Evolutionary conservation across 495 filamentous ascomycete species (phyloP).

Genomic region (Penicillium argentinense): DNA sequence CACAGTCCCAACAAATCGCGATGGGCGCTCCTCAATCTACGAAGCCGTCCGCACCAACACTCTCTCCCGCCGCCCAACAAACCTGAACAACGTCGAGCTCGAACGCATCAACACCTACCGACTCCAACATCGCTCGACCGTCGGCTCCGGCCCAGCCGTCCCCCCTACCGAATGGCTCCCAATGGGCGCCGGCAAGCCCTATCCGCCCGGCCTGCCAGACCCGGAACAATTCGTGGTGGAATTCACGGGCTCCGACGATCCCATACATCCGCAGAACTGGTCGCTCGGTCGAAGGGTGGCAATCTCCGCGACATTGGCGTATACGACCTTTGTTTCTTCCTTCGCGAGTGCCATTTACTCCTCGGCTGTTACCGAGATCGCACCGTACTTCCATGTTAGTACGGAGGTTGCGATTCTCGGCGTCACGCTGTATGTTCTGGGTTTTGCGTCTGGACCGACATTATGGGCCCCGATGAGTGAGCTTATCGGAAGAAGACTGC

Average conservation of each 20-base stretch:
- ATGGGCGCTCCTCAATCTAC: constrained; percentile 3
- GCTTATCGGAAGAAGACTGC: constrained; percentile 61
- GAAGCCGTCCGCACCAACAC: constrained; percentile 2
- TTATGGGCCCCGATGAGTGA: constrained; percentile 72
- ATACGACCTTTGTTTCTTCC: constrained; percentile 51
- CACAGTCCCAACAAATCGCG: neutral
- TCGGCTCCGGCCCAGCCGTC: constrained; percentile 25
- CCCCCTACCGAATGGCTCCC: constrained; percentile 32
- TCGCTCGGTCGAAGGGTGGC: constrained; percentile 22
- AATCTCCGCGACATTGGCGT: constrained; percentile 37
- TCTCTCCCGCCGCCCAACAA: constrained; percentile 25
- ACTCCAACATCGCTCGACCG: constrained; percentile 34
- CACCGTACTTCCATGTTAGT: constrained; percentile 46
- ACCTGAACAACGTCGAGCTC: constrained; percentile 26
- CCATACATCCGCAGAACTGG: constrained; percentile 56
- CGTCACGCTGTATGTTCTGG: constrained; percentile 56
- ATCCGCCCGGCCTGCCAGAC: constrained; percentile 45
- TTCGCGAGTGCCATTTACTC: constrained; percentile 57
- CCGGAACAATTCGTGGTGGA: constrained; percentile 53
- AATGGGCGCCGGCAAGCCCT: constrained; percentile 42
- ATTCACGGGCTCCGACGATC: constrained; percentile 52
- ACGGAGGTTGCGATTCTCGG: constrained; percentile 54
- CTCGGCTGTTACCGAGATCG: constrained; percentile 39
- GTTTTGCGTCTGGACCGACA: constrained; percentile 50
- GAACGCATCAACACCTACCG: constrained; percentile 36